Conservation (phyloP, 345 rosid genomes). For the Ceriops zippeliana region DNA sequence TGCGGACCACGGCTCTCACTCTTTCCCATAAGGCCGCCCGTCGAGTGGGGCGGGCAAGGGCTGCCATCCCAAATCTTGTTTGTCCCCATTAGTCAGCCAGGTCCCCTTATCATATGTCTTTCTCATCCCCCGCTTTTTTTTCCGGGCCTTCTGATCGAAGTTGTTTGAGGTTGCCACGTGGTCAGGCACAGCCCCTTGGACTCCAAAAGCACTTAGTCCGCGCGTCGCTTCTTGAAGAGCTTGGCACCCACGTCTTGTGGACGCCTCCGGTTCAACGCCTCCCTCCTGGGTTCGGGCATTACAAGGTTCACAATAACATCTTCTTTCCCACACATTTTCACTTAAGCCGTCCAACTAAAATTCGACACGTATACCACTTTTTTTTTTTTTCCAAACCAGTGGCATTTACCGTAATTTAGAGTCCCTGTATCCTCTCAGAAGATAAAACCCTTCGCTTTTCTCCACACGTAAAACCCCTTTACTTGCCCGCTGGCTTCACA, state of each 20-base stretch:
- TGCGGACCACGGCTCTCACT: neutral
- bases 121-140: neutral
- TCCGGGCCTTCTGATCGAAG: neutral
- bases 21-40: too few relatives aligned
- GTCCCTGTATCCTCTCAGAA: neutral
- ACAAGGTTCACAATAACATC: neutral
- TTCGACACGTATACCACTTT: neutral
- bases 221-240: conserved; percentile 1
- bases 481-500: conserved; percentile 1
- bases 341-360: neutral
- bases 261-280: neutral
- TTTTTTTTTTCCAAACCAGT: neutral
- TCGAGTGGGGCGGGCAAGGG: too few relatives aligned
- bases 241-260: conserved; percentile 18
- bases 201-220: neutral
- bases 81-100: neutral
- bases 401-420: conserved; percentile 29
- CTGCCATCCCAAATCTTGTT: too few relatives aligned
- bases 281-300: neutral
- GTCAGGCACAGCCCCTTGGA: too few relatives aligned
- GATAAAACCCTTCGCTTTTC: neutral
- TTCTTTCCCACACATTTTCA: neutral
- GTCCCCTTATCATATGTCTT: neutral
- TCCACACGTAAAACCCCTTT: neutral
- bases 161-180: too few relatives aligned